Percentiles rank a stretch among this genome's conserved stretches.
Conservation (phyloP, 495 filamentous ascomycete genomes). For the Alectoria sarmentosa region DNA sequence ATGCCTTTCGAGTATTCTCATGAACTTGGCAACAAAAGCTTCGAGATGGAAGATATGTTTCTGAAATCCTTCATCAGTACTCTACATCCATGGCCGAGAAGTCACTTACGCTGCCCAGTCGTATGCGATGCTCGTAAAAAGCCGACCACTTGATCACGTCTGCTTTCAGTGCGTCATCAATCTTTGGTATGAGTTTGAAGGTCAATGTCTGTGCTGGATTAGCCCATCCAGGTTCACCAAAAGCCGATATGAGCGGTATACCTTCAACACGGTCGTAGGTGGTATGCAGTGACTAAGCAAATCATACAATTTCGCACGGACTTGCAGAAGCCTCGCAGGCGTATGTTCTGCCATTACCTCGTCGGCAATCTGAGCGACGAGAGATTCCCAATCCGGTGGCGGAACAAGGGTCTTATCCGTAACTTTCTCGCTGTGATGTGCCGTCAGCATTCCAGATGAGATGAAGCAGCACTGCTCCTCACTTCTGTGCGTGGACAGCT, state of each 20-base stretch:
- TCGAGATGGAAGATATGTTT: slow-evolving; percentile 98
- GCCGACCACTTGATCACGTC: slow-evolving; percentile 94
- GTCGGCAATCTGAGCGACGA: slow-evolving; percentile 78
- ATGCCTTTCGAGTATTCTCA: slow-evolving; percentile 83
- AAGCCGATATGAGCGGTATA: slow-evolving; percentile 22
- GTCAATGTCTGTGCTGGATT: slow-evolving; percentile 55
- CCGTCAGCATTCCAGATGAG: slow-evolving; percentile 8
- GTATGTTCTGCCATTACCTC: slow-evolving; percentile 90
- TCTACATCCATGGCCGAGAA: background rate
- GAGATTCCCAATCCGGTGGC: slow-evolving; percentile 90
- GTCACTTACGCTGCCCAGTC: slow-evolving; percentile 60
- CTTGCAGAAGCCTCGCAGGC: slow-evolving; percentile 74
- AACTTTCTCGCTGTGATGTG: slow-evolving; percentile 67
- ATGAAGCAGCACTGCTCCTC: slow-evolving; percentile 24
- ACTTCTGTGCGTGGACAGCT: slow-evolving; percentile 96
- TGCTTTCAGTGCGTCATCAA: slow-evolving; percentile 81
- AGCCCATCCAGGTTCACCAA: background rate
- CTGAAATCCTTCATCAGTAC: slow-evolving; percentile 26
- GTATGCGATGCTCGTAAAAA: slow-evolving; percentile 92
- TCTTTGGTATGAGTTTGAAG: slow-evolving; percentile 79
- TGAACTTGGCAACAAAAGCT: slow-evolving; percentile 97
- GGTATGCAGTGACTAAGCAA: slow-evolving; percentile 95
- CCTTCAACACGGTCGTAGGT: slow-evolving; percentile 84
- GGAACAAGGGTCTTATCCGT: slow-evolving; percentile 82
- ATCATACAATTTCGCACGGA: slow-evolving; percentile 90